Percentiles rank a stretch among this genome's conserved stretches.
Evolutionary conservation across 179 eudicot genomes (phyloP).

Genomic region (Pouteria campechiana): DNA sequence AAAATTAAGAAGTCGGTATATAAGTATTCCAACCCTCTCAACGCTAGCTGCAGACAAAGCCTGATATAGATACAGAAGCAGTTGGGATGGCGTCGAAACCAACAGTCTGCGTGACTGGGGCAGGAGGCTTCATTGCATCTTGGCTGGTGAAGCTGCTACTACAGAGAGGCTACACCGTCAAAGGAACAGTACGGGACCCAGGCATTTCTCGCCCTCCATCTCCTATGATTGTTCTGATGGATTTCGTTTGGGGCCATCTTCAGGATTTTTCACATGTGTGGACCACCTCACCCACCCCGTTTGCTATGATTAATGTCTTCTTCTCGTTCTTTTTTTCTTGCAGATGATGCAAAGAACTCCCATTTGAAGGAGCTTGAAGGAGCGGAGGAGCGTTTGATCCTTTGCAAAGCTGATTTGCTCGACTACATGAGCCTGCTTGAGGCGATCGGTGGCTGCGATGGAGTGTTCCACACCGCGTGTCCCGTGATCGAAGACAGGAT

Average conservation of each 20-base stretch:
- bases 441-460: slow-evolving; percentile 74
- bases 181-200: not conserved
- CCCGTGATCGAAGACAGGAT: slow-evolving; percentile 91
- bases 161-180: not conserved
- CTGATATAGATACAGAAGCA: too few relatives aligned
- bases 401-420: slow-evolving; percentile 69
- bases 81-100: too few relatives aligned
- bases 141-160: not conserved
- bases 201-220: not conserved
- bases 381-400: slow-evolving; percentile 72
- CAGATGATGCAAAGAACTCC: slow-evolving; percentile 80
- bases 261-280: too few relatives aligned
- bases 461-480: slow-evolving; percentile 93
- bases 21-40: too few relatives aligned
- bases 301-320: too few relatives aligned
- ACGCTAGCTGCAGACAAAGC: too few relatives aligned
- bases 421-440: slow-evolving; percentile 58
- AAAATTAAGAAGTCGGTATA: too few relatives aligned
- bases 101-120: not conserved
- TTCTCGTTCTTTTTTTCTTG: not conserved
- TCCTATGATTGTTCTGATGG: too few relatives aligned
- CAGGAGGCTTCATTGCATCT: not conserved
- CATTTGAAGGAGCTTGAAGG: slow-evolving; percentile 87
- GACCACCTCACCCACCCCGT: too few relatives aligned
- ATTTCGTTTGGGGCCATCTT: too few relatives aligned